Conservation (phyloP, 352 stramenopile species). For the Pythium rhizo-oryzae region DNA sequence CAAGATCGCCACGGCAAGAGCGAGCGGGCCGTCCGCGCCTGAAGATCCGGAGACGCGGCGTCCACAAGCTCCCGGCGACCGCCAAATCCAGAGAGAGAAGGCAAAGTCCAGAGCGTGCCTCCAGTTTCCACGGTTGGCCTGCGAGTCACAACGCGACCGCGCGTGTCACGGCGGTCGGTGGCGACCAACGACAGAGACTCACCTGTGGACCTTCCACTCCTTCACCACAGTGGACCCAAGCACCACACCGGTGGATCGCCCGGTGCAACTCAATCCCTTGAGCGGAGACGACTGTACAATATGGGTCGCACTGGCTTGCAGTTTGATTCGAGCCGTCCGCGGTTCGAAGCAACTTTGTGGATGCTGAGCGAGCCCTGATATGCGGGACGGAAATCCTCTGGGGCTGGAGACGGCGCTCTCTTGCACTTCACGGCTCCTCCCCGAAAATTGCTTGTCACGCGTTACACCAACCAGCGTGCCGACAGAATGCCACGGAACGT, state of each 20-base stretch:
- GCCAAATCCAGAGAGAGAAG: neutral
- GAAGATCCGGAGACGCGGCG: neutral
- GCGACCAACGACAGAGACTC: neutral
- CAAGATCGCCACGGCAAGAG: conserved; percentile 3
- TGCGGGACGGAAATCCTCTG: neutral
- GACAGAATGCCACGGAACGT: no score
- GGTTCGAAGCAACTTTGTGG: neutral
- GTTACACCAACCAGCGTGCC: no score
- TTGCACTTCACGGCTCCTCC: no score
- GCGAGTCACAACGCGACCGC: neutral
- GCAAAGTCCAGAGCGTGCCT: neutral
- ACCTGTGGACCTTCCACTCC: neutral
- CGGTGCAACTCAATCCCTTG: neutral
- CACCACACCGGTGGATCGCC: neutral
- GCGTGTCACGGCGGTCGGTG: neutral
- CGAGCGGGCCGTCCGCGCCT: neutral
- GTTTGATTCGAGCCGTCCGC: neutral
- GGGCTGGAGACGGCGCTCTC: no score
- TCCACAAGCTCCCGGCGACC: neutral
- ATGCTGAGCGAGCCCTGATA: neutral
- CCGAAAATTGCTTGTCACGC: no score
- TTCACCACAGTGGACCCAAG: neutral
- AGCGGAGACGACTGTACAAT: no score
- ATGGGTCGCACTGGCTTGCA: neutral
- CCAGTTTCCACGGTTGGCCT: neutral